Base-by-base conservation (phyloP, 352 stramenopile species). In the Phytopythium vexans region DNA sequence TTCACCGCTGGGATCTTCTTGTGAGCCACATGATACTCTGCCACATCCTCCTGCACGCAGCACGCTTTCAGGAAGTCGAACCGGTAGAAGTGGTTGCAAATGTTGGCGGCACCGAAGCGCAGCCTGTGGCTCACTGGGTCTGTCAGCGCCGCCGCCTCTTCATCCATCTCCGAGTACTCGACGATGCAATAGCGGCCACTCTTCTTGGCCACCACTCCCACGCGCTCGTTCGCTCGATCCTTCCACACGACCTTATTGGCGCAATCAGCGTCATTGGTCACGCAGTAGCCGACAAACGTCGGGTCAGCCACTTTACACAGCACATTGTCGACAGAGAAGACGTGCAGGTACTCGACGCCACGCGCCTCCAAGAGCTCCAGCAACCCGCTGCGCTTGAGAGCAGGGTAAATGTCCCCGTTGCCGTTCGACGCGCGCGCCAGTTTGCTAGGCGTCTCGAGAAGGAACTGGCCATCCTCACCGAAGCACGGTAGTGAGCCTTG, bases 61-160 rank as follows among this genome's bases (percentile, higher is more conserved):
- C 70, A 99, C 96, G 62, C 48, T 46, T 74, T 61, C 31, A 72
- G 59, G 68, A 98, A 98, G 36, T 76, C 62, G 10, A 97, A 49
- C 1, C 86, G 94, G 68, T 97, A 99, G 56, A 97, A 98, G 68
- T 99, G 96, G 82, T 99, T 99, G 88, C 97, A 99, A 68, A 99
- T 99, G 65, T 99, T 99, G 31, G 89, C 97, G 2, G 95, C 94
- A 11, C 95, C 92, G 68, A 97, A 99, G 0, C 90, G 63, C 8
- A 99, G 81, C 49, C 88, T 80, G 10, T 92, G 92, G 2, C 70
- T 94, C 42, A 34, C 62, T 21, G 68, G 47, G 48, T 92, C 58
- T 41, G 74, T 64, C 72, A 83, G 49, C 62, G 85, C 82, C 60
- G 82, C 80, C 60, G 82, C 58, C 40, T 62, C 74, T 16, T 66